phyloP scores from a whole-genome alignment of 164 flowering plant genomes.

The Stephania japonica region DNA sequence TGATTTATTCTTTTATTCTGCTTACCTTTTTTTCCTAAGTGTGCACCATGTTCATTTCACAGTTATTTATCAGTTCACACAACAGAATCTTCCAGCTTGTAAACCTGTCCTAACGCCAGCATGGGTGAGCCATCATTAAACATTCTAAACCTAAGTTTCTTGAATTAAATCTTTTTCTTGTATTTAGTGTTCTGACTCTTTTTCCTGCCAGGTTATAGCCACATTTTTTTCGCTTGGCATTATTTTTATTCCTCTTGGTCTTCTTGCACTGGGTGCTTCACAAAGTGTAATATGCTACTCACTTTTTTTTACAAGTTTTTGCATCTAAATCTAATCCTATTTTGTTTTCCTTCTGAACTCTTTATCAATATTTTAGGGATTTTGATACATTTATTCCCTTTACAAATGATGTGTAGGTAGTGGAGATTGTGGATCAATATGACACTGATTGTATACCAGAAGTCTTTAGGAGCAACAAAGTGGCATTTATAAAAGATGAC shows the following conservation, averaged over 20 bases:
- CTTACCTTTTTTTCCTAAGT: not conserved
- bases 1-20: not conserved
- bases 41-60: conserved; percentile 26
- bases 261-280: conserved; percentile 55
- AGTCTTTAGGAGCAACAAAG: conserved; percentile 40
- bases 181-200: not conserved
- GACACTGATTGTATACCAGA: conserved; percentile 68
- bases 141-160: not conserved
- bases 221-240: conserved; percentile 50
- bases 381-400: not conserved
- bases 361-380: not conserved
- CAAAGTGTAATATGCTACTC: conserved; percentile 38
- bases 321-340: not conserved
- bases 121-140: conserved; percentile 41
- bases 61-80: conserved; percentile 59
- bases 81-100: conserved; percentile 82
- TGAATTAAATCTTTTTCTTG: not conserved
- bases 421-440: conserved; percentile 72
- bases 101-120: conserved; percentile 76
- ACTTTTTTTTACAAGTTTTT: not conserved
- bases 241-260: conserved; percentile 63
- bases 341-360: not conserved
- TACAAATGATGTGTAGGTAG: conserved; percentile 39
- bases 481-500: conserved; percentile 53
- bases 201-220: conserved; percentile 53